Base-by-base conservation (phyloP, 169 alveolate genomes). In the Cyclospora cayetanensis region DNA sequence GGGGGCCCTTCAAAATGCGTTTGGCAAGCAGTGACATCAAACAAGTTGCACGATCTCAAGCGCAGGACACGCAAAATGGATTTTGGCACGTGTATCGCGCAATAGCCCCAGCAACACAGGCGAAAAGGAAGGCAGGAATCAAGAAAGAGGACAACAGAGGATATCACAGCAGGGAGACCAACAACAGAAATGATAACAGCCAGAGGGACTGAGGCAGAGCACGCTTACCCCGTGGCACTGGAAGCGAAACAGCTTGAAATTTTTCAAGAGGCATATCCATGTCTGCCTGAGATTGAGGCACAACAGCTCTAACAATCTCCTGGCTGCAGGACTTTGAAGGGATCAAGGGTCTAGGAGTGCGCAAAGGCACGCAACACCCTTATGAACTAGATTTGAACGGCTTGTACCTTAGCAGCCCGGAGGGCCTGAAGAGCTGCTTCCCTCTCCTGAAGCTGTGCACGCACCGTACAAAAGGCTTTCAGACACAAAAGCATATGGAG, bases 401-500 rank as follows among this genome's bases (percentile, higher is more conserved):
- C n/a, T n/a, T n/a, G 34, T 52, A 79, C 88, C 22, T 79, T 68
- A 43, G 70, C 88, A 20, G 50, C 25, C 4, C 88, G 88, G 31
- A 79, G 88, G 37, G 88, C 37, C 41, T 43, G 72, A 27, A 79
- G 88, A 29, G 88, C 74, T 11, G 88, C 72, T 39, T 79, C 88
- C 72, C 88, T 79, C 25, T 79, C 88, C 50, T 18, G 27, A 31
- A 79, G 70, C 88, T 79, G 88, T 34, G 80, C 20, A 34, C 0
- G 52, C 52, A 29, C n/a, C n/a, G n/a, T n/a, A n/a, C n/a, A n/a
- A n/a, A n/a, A n/a, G n/a, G n/a, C n/a, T n/a, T n/a, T n/a, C n/a
- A n/a, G n/a, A n/a, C n/a, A n/a, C n/a, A n/a, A n/a, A n/a, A 5
- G 2, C 34, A 2, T 68, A 34, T 18, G 50, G 22, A n/a, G 63